phyloP scores from a whole-genome alignment of 2,329 filamentous ascomycete species.

The Claviceps fusiformis region DNA sequence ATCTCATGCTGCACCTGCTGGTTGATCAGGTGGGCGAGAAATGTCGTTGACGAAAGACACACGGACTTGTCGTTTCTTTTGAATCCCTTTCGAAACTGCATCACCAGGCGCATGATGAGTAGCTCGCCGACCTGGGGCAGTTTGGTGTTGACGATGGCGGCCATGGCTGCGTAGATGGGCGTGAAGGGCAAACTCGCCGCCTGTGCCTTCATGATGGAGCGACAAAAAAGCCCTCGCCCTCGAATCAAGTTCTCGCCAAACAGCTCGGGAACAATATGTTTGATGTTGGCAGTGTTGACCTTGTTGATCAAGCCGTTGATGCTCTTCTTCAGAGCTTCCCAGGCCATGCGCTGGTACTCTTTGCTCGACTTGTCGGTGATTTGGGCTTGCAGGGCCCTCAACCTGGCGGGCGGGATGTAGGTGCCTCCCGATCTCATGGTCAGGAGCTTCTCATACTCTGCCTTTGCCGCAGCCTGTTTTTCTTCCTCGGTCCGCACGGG shows the following conservation, averaged over 20 bases:
- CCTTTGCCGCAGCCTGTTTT: conserved; percentile 78
- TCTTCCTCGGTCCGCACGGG: conserved; percentile 54
- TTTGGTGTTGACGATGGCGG: conserved; percentile 94
- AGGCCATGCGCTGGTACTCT: conserved; percentile 97
- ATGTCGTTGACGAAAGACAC: conserved; percentile 82
- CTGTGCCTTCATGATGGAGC: conserved; percentile 97
- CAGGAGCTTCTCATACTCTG: conserved; percentile 84
- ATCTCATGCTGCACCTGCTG: conserved; percentile 93
- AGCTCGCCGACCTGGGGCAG: conserved; percentile 89
- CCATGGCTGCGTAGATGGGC: conserved; percentile 91
- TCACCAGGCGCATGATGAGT: conserved; percentile 67
- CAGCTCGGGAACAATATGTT: conserved; percentile 88
- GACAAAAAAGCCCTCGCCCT: conserved; percentile 82
- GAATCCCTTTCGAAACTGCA: conserved; percentile 92
- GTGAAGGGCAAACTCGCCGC: conserved; percentile 92
- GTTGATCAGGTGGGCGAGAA: conserved; percentile 90
- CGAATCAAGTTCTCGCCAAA: conserved; percentile 90
- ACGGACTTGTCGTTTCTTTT: conserved; percentile 95
- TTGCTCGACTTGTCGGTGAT: conserved; percentile 94
- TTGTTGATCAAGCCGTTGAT: conserved; percentile 99
- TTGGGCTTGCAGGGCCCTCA: conserved; percentile 85
- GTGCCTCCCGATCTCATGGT: conserved; percentile 90
- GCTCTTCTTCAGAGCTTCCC: conserved; percentile 97
- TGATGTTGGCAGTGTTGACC: conserved; percentile 96
- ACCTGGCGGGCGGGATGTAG: conserved; percentile 84